These are phyloP conservation scores for Potentilla sterilis DNA, from an alignment of 306 rosid genomes.

Conservation along the genomic window DNA sequence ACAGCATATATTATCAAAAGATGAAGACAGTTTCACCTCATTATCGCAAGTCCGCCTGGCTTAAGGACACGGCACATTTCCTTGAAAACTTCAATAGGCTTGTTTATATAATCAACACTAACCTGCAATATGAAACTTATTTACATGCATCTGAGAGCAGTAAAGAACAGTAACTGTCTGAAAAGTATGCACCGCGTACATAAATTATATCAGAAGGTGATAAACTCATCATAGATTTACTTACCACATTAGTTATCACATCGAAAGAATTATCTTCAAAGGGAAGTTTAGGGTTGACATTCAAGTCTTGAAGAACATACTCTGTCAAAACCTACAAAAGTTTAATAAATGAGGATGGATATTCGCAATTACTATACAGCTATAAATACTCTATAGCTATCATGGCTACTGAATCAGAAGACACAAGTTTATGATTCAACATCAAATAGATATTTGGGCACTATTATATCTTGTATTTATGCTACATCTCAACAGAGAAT, in stretches of 20 bases:
- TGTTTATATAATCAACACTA: conserved; percentile 75
- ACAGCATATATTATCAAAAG: neutral
- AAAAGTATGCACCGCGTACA: neutral
- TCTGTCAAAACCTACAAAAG: conserved; percentile 65
- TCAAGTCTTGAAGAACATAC: conserved; percentile 65
- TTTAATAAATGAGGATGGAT: neutral
- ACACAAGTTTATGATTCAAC: neutral
- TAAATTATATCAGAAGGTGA: neutral
- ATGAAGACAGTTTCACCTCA: conserved; percentile 43
- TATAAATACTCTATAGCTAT: neutral
- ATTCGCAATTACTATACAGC: neutral
- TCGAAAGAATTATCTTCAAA: conserved; percentile 72
- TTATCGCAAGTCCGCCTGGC: conserved; percentile 78
- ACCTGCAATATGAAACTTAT: conserved; percentile 43
- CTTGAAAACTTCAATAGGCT: conserved; percentile 70
- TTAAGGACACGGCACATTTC: conserved; percentile 68
- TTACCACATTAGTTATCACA: conserved; percentile 73
- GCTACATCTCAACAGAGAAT: neutral
- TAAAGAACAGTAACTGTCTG: neutral
- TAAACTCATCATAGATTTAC: neutral
- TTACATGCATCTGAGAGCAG: neutral
- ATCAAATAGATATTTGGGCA: neutral
- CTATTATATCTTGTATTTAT: too few relatives aligned
- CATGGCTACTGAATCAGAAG: neutral
- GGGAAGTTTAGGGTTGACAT: conserved; percentile 63